A percentile compares a stretch with the other conserved stretches of the same genome.
phyloP scores from a whole-genome alignment of 2,329 filamentous ascomycete genomes.

The Aschersonia sp. region DNA sequence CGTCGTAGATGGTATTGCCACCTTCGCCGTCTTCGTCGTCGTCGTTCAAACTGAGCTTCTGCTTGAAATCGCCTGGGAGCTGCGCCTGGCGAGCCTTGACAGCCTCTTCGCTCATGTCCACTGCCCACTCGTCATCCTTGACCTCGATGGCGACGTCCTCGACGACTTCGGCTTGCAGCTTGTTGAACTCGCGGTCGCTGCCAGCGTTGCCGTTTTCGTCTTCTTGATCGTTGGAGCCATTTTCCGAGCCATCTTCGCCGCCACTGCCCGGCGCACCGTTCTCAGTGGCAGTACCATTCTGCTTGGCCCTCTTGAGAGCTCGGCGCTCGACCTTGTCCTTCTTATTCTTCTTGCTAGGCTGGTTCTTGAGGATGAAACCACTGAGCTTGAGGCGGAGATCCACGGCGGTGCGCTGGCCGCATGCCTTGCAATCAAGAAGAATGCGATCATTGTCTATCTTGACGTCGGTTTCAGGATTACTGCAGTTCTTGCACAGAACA shows the following conservation, averaged over 20 bases:
- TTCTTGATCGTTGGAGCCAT: conserved; percentile 33
- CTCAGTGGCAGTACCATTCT: conserved; percentile 47
- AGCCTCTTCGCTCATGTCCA: conserved; percentile 91
- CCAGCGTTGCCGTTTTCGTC: conserved; percentile 46
- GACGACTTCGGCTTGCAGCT: conserved; percentile 49
- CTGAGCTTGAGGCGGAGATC: conserved; percentile 91
- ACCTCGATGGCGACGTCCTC: conserved; percentile 39
- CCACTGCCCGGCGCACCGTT: conserved; percentile 42
- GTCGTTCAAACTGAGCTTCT: conserved; percentile 70
- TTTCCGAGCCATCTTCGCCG: conserved; percentile 35
- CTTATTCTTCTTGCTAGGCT: conserved; percentile 74
- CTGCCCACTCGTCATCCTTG: conserved; percentile 86
- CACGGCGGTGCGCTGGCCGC: conserved; percentile 82
- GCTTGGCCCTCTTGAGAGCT: conserved; percentile 81
- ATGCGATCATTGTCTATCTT: conserved; percentile 89
- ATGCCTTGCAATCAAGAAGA: conserved; percentile 94
- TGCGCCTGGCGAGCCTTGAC: conserved; percentile 88
- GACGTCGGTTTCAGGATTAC: conserved; percentile 96
- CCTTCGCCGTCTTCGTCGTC: conserved; percentile 72
- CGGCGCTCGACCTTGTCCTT: conserved; percentile 91
- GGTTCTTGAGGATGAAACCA: conserved; percentile 93
- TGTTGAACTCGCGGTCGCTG: conserved; percentile 86
- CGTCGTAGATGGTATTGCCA: conserved; percentile 68
- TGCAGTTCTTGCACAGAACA: conserved; percentile 98
- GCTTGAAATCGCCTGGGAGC: conserved; percentile 89